These are phyloP conservation scores for Boletus pseudopeckii DNA, from an alignment of 768 basidiomycete species.

Conservation along the genomic window DNA sequence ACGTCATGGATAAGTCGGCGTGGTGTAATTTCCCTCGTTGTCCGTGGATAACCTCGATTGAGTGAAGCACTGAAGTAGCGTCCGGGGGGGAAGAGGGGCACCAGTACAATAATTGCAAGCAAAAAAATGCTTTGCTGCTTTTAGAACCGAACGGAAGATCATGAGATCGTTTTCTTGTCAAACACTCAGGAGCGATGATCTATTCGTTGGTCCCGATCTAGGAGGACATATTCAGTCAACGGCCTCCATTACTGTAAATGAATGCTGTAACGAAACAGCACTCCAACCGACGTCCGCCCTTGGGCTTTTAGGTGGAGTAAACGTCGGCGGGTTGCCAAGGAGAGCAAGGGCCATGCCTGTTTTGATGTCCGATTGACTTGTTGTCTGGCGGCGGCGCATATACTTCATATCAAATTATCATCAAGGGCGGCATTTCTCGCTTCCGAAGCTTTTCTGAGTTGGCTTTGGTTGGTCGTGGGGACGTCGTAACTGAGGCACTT, in stretches of 20 bases:
- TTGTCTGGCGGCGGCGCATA: neutral
- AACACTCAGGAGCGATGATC: neutral
- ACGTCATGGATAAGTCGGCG: constrained; percentile 29
- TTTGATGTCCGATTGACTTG: neutral
- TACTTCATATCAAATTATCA: neutral
- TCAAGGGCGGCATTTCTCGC: neutral
- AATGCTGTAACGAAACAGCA: neutral
- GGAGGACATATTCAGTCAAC: constrained; percentile 2
- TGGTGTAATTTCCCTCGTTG: constrained; percentile 13
- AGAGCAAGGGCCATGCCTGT: neutral
- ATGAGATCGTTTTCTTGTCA: neutral
- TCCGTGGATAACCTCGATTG: constrained; percentile 11
- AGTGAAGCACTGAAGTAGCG: neutral
- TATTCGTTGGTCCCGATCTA: neutral
- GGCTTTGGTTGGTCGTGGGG: neutral
- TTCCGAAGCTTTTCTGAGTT: neutral
- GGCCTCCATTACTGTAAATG: neutral
- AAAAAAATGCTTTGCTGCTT: neutral
- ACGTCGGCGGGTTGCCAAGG: neutral
- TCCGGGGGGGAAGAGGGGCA: neutral
- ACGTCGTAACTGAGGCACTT: neutral
- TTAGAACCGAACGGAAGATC: neutral
- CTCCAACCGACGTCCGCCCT: neutral
- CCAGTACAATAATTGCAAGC: neutral
- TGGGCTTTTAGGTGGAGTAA: constrained; percentile 3